phyloP scores from a whole-genome alignment of 2,329 filamentous ascomycete genomes.

The Fusarium luffae region DNA sequence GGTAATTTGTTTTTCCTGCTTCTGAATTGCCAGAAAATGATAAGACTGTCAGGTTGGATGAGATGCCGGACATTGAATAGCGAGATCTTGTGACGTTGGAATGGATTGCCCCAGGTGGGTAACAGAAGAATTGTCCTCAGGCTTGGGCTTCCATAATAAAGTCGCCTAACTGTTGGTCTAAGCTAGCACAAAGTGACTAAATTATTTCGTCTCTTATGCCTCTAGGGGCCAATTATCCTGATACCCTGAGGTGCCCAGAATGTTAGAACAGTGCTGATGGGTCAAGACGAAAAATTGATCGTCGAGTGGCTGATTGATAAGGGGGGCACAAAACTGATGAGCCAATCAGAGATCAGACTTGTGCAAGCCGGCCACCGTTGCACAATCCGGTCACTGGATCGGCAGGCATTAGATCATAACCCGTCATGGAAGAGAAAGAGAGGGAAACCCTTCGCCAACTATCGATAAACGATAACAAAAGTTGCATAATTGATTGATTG shows the following conservation, averaged over 20 bases:
- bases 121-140: no score
- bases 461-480: conserved; percentile 23
- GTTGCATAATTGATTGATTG: conserved; percentile 10
- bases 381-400: conserved; percentile 40
- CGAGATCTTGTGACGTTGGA: conserved; percentile 10
- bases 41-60: not conserved
- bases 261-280: conserved; percentile 15
- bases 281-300: conserved; percentile 20
- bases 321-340: not conserved
- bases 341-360: conserved; percentile 16
- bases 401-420: conserved; percentile 38
- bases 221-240: no score
- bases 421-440: conserved; percentile 33
- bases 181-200: no score
- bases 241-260: conserved; percentile 1
- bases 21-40: not conserved
- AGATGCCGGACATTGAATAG: not conserved
- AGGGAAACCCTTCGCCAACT: conserved; percentile 12
- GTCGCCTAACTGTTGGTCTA: no score
- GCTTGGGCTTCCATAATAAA: no score
- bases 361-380: conserved; percentile 7
- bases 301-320: conserved; percentile 41
- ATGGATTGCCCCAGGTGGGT: not conserved
- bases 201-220: no score
- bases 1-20: not conserved